These are phyloP conservation scores for Caryopteris hybrid DNA, from an alignment of 305 asterid species.

Conservation along the genomic window DNA sequence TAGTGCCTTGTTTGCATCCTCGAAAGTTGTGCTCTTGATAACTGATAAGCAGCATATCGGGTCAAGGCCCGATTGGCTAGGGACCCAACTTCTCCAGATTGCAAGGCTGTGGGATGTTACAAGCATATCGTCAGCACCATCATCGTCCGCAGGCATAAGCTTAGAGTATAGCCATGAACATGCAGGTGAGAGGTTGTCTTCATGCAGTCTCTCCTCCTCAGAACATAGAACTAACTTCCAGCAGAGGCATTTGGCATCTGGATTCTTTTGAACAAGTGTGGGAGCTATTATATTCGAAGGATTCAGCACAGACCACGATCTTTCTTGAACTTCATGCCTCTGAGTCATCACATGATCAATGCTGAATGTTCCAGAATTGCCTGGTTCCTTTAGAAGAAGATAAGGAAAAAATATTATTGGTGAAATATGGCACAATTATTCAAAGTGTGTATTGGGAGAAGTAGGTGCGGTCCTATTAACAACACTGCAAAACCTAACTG, in stretches of 20 bases:
- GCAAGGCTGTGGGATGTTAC: conserved; percentile 62
- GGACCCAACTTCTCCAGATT: conserved; percentile 76
- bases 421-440: not conserved
- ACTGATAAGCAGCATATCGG: conserved; percentile 70
- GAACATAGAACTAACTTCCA: conserved; percentile 80
- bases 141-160: conserved; percentile 49
- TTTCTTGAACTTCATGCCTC: conserved; percentile 59
- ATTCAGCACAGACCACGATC: conserved; percentile 71
- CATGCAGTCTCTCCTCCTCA: conserved; percentile 31
- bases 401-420: conserved; percentile 15
- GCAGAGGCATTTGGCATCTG: conserved; percentile 75
- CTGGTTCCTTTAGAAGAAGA: conserved; percentile 45
- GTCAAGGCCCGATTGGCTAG: conserved; percentile 38
- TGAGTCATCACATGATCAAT: conserved; percentile 59
- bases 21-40: conserved; percentile 43
- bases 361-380: conserved; percentile 37
- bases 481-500: not conserved
- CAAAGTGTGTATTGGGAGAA: conserved; percentile 3
- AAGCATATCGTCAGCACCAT: conserved; percentile 35
- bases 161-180: conserved; percentile 76
- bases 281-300: conserved; percentile 74
- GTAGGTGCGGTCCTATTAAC: not conserved
- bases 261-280: conserved; percentile 51
- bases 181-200: conserved; percentile 30
- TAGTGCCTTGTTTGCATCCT: conserved; percentile 38